Evolutionary conservation across 2,329 filamentous ascomycete species (phyloP).

Genomic region (Aspergillus sp.): DNA sequence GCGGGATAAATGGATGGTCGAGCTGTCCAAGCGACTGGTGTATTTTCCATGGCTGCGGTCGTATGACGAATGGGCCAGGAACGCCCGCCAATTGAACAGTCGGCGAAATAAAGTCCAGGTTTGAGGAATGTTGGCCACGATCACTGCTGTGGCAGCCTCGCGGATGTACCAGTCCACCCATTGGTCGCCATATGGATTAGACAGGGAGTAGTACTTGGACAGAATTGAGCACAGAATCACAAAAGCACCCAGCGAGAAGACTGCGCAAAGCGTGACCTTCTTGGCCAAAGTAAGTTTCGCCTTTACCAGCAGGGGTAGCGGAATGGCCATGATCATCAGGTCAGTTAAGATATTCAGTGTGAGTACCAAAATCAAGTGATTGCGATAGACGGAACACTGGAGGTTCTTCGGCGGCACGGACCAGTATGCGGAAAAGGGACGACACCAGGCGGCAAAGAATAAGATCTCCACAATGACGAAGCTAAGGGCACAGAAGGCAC

Average conservation of each 20-base stretch:
- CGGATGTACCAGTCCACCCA: slow-evolving; percentile 65
- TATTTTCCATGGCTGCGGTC: slow-evolving; percentile 13
- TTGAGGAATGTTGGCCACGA: slow-evolving; percentile 63
- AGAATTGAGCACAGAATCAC: slow-evolving; percentile 60
- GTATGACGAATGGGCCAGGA: slow-evolving; percentile 26
- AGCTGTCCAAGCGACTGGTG: slow-evolving; percentile 10
- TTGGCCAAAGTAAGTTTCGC: slow-evolving; percentile 45
- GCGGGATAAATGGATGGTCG: slow-evolving; percentile 16
- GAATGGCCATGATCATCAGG: slow-evolving; percentile 48
- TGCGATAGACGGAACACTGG: slow-evolving; percentile 50
- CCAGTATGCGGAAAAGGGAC: slow-evolving; percentile 56
- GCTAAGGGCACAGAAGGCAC: slow-evolving; percentile 46
- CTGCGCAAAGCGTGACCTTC: slow-evolving; percentile 56
- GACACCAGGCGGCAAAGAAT: slow-evolving; percentile 58
- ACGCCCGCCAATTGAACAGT: slow-evolving; percentile 41
- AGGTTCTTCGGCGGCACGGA: slow-evolving; percentile 47
- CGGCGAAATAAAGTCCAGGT: slow-evolving; percentile 59
- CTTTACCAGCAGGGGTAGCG: slow-evolving; percentile 48
- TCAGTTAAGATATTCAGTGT: slow-evolving; percentile 53
- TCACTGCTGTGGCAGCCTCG: slow-evolving; percentile 60
- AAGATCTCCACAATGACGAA: slow-evolving; percentile 54
- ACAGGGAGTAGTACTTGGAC: slow-evolving; percentile 64
- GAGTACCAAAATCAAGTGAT: slow-evolving; percentile 52
- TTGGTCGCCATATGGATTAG: slow-evolving; percentile 55
- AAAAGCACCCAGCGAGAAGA: slow-evolving; percentile 60